Base-by-base conservation (phyloP, 352 stramenopile genomes). In the Pythium periplocum region DNA sequence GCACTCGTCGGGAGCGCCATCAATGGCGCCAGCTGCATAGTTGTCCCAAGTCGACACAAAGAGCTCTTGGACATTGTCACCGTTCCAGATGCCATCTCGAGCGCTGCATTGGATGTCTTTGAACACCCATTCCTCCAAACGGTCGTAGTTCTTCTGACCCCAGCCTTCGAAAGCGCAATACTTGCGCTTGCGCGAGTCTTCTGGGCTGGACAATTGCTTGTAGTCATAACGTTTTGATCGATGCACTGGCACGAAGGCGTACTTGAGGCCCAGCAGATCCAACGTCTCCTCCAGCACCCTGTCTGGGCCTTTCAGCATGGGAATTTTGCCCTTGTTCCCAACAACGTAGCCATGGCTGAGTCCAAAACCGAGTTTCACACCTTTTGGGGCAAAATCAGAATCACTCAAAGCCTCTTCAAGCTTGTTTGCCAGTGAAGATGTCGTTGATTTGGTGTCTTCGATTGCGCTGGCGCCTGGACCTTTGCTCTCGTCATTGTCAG, bases 221-320 rank as follows among this genome's bases (percentile, higher is more conserved):
- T 34, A 11, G 12, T 56, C 31, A 36, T 62, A 62, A 1, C 7
- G 32, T 2, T 55, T 34, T 2, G 33, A 33, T 10, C 4, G 10
- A n/a, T 63, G 57, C 49, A 63, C 50, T 6, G 56, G 56, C 8
- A 58, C 43, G 45, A 57, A 63, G 12, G 12, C 48, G 32, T 57
- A 58, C 32, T 54, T 35, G 30, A 57, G 48, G 7, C 56, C 56
- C 1, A 58, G 44, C 2, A 42, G 50, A 40, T 57, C 56, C 6
- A 63, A 34, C 3, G 43, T 41, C 26, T 57, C 43, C 34, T 53
- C 50, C 3, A 63, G 50, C 8, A 42, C 45, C 4, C 56, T 36
- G 17, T 58, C 56, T 4, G 40, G 31, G 8, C 49, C 48, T 39
- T 63, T 63, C 2, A 63, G n/a, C 42, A 63, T 45, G 4, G 56